A percentile compares a stretch with the other conserved stretches of the same genome.
phyloP scores from a whole-genome alignment of 495 filamentous ascomycete species.

The Aspergillus hancockii region DNA sequence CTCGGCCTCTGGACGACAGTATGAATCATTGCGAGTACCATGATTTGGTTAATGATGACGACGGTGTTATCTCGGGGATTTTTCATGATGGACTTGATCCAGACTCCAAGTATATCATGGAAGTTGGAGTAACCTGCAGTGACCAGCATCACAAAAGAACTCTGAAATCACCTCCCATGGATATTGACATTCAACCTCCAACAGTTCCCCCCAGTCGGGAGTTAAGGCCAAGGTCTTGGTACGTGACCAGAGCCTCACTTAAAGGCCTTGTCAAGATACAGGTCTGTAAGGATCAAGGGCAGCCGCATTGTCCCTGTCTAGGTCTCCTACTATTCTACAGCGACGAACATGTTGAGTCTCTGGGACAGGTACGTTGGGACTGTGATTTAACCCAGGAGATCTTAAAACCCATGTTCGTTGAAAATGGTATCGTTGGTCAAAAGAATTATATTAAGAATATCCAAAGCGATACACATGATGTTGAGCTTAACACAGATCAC shows the following conservation, averaged over 20 bases:
- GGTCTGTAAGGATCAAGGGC: not conserved
- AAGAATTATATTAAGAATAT: conserved; percentile 15
- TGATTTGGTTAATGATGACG: not conserved
- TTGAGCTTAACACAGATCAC: not conserved
- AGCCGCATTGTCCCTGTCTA: conserved; percentile 6
- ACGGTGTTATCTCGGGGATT: conserved; percentile 11
- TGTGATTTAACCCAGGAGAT: conserved; percentile 8
- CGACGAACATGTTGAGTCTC: conserved; percentile 10
- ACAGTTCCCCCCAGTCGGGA: not conserved
- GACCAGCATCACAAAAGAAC: not conserved
- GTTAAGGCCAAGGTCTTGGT: not conserved
- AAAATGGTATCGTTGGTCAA: conserved; percentile 2
- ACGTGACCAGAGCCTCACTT: conserved; percentile 6
- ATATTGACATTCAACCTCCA: conserved; percentile 4
- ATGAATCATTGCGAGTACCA: not conserved
- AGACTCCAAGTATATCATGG: not conserved
- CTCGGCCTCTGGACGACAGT: not conserved
- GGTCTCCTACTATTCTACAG: conserved; percentile 5
- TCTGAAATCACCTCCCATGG: not conserved
- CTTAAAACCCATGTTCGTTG: conserved; percentile 3
- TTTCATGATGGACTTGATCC: conserved; percentile 9
- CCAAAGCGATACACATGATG: not conserved
- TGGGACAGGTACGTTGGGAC: conserved; percentile 20
- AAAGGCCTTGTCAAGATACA: not conserved
- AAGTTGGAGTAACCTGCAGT: conserved; percentile 8